Evolutionary conservation across 1,284 basidiomycete species (phyloP).

Genomic region (Coniophora puteana): DNA sequence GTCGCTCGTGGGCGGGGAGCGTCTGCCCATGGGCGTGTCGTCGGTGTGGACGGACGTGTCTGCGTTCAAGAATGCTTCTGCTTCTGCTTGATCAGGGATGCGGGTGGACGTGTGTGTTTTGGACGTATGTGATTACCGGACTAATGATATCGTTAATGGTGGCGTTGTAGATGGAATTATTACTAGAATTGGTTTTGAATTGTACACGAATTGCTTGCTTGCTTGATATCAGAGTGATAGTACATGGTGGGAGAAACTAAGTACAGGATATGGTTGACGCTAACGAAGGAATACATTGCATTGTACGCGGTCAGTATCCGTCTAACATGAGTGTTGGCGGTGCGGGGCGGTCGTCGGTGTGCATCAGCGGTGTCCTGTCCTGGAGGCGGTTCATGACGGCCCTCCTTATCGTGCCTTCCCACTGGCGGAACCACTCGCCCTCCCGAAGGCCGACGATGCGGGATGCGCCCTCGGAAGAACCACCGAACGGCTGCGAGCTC

Average conservation of each 20-base stretch:
- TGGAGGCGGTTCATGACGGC: conserved; percentile 38
- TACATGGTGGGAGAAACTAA: too few relatives aligned
- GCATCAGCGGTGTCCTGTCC: conserved; percentile 22
- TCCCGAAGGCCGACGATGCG: conserved; percentile 57
- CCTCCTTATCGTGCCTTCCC: conserved; percentile 64
- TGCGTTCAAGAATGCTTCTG: conserved; percentile 15
- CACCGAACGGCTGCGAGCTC: conserved; percentile 8
- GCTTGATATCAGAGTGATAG: too few relatives aligned
- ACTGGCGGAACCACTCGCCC: conserved; percentile 73
- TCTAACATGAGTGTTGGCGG: conserved; percentile 22
- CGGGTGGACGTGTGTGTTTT: too few relatives aligned
- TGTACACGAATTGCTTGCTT: too few relatives aligned
- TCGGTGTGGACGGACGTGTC: conserved; percentile 26
- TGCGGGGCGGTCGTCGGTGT: conserved; percentile 12
- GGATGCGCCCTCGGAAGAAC: conserved; percentile 28
- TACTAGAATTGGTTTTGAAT: too few relatives aligned
- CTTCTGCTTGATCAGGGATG: too few relatives aligned
- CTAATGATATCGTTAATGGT: too few relatives aligned
- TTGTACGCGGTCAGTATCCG: conserved; percentile 28
- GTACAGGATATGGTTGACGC: too few relatives aligned
- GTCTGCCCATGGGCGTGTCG: conserved; percentile 18
- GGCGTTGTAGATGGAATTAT: too few relatives aligned
- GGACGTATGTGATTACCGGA: too few relatives aligned
- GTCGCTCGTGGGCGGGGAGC: conserved; percentile 7
- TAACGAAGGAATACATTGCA: too few relatives aligned